phyloP scores from a whole-genome alignment of 306 rosid species.

The Dalbergia cochinchinensis region DNA sequence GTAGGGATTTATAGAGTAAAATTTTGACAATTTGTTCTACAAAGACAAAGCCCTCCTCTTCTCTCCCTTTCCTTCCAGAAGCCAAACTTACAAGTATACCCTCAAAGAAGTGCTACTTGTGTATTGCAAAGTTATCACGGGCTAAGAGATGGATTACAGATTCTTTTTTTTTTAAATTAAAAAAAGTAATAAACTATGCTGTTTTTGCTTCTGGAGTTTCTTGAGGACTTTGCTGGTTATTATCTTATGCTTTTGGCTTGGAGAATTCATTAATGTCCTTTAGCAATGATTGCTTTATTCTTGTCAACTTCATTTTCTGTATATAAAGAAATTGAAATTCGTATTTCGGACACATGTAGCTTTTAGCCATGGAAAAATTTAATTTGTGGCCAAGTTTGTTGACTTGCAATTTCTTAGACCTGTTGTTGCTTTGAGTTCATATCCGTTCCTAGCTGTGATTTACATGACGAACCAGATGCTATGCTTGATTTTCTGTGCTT shows the following conservation, averaged over 20 bases:
- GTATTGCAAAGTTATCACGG: background rate
- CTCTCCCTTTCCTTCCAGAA: too few species aligned
- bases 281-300: background rate
- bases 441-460: constrained; percentile 10
- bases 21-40: too few species aligned
- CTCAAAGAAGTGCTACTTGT: background rate
- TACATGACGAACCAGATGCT: background rate
- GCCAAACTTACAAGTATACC: too few species aligned
- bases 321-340: constrained; percentile 18
- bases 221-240: background rate
- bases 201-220: background rate
- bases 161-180: background rate
- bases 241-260: background rate
- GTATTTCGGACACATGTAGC: background rate
- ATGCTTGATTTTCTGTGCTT: constrained; percentile 11
- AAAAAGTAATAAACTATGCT: background rate
- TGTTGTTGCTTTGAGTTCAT: background rate
- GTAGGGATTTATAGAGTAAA: too few species aligned
- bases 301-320: background rate
- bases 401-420: background rate
- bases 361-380: background rate
- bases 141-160: constrained; percentile 4
- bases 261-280: constrained; percentile 3
- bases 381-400: constrained; percentile 1
- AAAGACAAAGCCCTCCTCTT: too few species aligned